Evolutionary conservation across 768 basidiomycete genomes (phyloP).

Genomic region (Cubamyces lactineus): DNA sequence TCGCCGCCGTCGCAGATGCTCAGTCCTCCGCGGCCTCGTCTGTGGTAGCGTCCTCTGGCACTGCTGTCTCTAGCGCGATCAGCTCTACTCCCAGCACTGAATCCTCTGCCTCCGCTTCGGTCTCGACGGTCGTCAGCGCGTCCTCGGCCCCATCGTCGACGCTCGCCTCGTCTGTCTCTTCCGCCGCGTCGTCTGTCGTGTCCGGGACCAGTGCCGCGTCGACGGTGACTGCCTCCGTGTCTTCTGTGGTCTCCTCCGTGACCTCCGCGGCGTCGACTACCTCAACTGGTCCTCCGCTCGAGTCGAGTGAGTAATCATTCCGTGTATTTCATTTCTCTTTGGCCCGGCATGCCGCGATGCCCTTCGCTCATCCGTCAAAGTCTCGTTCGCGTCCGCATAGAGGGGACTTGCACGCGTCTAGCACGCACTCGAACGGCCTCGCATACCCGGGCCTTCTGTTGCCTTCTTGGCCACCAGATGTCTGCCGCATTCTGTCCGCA

Average conservation of each 20-base stretch:
- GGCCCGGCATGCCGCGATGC: too few species aligned
- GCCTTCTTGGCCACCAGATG: too few species aligned
- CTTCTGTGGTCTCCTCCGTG: background rate
- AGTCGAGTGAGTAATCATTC: slow-evolving; percentile 34
- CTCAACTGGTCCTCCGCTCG: slow-evolving; percentile 27
- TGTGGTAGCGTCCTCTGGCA: background rate
- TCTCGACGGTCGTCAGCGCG: background rate
- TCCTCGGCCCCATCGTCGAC: slow-evolving; percentile 11
- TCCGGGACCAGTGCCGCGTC: slow-evolving; percentile 10
- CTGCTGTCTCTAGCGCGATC: background rate
- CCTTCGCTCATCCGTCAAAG: too few species aligned
- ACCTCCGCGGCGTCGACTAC: slow-evolving; percentile 4
- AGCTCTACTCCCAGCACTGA: background rate
- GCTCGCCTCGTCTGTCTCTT: slow-evolving; percentile 13
- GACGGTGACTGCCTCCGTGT: slow-evolving; percentile 1
- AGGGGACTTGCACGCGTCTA: too few species aligned
- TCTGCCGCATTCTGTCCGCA: too few species aligned
- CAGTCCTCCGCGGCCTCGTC: slow-evolving; percentile 7
- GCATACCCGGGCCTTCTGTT: too few species aligned
- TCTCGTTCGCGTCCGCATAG: too few species aligned
- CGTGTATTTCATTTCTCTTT: background rate
- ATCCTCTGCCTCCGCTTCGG: slow-evolving; percentile 1
- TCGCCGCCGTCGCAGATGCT: slow-evolving; percentile 13
- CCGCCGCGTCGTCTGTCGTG: slow-evolving; percentile 12
- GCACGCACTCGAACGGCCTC: too few species aligned